These are phyloP conservation scores for Oryza coarctata DNA, from an alignment of 176 grass and related monocot genomes.

Conservation along the genomic window DNA sequence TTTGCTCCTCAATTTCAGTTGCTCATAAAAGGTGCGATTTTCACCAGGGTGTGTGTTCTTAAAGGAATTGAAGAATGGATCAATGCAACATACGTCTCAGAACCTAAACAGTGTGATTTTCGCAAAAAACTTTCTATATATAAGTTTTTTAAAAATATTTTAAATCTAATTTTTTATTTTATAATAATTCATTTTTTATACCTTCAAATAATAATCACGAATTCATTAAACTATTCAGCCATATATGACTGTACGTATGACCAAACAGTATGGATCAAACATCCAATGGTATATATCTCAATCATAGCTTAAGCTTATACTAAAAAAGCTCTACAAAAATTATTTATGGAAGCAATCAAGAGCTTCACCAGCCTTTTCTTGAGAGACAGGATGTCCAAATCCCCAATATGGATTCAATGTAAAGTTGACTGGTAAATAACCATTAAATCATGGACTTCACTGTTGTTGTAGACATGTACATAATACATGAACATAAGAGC, in stretches of 20 bases:
- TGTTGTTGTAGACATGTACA: not conserved
- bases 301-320: not conserved
- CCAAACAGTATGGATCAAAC: constrained; percentile 4
- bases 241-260: not conserved
- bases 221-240: no score
- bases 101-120: no score
- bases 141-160: no score
- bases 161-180: no score
- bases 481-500: no score
- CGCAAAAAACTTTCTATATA: no score
- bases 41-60: no score
- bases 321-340: not conserved
- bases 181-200: no score
- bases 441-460: not conserved
- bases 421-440: not conserved
- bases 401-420: not conserved
- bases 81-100: no score
- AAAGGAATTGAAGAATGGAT: no score
- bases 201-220: no score
- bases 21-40: not conserved
- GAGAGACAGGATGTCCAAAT: not conserved
- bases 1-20: constrained; percentile 49
- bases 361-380: not conserved
- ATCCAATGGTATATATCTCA: not conserved
- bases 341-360: not conserved